phyloP scores from a whole-genome alignment of 768 basidiomycete genomes.

The Saitozyma podzolica region DNA sequence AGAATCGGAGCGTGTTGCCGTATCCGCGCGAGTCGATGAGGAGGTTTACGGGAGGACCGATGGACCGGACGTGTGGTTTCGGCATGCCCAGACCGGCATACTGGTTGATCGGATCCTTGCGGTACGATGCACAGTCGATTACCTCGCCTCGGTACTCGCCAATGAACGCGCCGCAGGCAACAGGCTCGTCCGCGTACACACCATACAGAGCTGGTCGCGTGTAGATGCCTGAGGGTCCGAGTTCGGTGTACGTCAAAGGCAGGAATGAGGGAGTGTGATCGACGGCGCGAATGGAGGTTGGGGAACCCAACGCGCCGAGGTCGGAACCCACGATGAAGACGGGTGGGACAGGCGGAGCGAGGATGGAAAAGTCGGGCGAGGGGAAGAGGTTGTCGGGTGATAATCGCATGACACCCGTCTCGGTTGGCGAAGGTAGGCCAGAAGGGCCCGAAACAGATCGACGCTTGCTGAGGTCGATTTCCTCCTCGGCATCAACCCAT shows the following conservation, averaged over 20 bases:
- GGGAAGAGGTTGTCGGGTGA: constrained; percentile 34
- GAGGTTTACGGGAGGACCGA: constrained; percentile 74
- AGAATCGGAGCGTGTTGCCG: constrained; percentile 66
- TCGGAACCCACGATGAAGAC: constrained; percentile 27
- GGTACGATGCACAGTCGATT: constrained; percentile 67
- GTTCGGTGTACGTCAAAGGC: constrained; percentile 36
- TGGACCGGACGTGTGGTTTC: constrained; percentile 75
- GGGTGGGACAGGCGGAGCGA: constrained; percentile 49
- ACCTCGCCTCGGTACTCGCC: constrained; percentile 67
- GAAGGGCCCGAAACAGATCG: constrained; percentile 24
- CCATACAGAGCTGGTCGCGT: constrained; percentile 57
- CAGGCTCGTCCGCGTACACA: constrained; percentile 64
- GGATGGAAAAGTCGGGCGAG: constrained; percentile 30
- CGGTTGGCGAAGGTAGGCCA: constrained; percentile 43
- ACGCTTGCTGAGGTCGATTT: constrained; percentile 13
- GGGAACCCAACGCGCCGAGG: constrained; percentile 21
- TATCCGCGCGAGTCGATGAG: constrained; percentile 76
- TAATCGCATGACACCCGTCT: constrained; percentile 33
- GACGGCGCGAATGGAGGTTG: constrained; percentile 26
- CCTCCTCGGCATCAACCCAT: constrained; percentile 42
- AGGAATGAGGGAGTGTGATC: constrained; percentile 34
- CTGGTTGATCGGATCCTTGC: constrained; percentile 78
- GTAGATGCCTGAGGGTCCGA: constrained; percentile 34
- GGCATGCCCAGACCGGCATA: constrained; percentile 73
- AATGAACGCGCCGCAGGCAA: constrained; percentile 63